Base-by-base conservation (phyloP, 2,329 filamentous ascomycete species). In the Trichoderma lentiforme region DNA sequence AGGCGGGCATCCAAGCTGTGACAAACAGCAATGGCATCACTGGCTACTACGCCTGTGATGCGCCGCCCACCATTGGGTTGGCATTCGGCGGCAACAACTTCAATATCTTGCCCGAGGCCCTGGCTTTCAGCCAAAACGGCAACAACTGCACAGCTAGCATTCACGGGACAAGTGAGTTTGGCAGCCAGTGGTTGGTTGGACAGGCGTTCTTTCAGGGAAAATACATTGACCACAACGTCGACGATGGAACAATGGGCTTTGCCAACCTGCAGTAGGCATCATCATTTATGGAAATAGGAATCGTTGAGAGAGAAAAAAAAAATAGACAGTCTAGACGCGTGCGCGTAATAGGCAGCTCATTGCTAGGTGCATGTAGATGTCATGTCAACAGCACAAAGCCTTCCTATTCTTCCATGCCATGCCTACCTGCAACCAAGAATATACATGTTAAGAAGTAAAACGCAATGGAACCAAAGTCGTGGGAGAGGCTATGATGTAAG, bases 141-240 rank as follows among this genome's bases (percentile, higher is more conserved):
- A 70, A 75, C 43, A 67, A 75, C 12, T 76, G 75, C 36, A 75
- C 74, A 1, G 71, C 74, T 12, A 75, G 68, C n/a, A 32, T 75
- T 28, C 53, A 74, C 12, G 75, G 75, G 9, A 66, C 69, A 4
- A 11, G 26, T 14, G 28, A 51, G 4, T 75, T 74, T 68, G 74
- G 75, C 32, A 57, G 18, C 62, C 70, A 14, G 21, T 76, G 75
- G 75, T 36, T 75, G 26, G 66, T 76, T 14, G 75, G 75, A n/a
- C 75, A 76, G 71, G 68, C 75, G 11, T 76, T 76, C 56, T 76
- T 76, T 26, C 75, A 75, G 65, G 73, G 74, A 8, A 68, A 72
- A 61, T 76, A 76, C 57, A 72, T 76, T 67, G 75, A 76, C 34
- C 74, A 75, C 67, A 74, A 75, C 12, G 32, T 72, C 11, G 66